phyloP scores from a whole-genome alignment of 2,329 filamentous ascomycete species.

The Xylariaceae sp. region DNA sequence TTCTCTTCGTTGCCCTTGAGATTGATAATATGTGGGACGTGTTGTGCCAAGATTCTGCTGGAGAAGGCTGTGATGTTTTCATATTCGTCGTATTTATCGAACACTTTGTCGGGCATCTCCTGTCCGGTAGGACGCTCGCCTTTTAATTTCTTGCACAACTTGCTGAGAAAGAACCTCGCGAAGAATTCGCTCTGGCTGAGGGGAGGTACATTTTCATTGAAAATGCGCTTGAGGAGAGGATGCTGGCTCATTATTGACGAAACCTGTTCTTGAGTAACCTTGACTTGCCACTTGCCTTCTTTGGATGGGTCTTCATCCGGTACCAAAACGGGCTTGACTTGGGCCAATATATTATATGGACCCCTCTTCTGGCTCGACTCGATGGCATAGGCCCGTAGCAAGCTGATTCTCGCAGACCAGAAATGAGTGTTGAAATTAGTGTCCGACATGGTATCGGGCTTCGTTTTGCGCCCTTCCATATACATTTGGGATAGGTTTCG shows the following conservation, averaged over 20 bases:
- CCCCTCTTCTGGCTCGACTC: slow-evolving; percentile 81
- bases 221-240: slow-evolving; percentile 80
- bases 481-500: slow-evolving; percentile 73
- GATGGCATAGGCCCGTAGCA: slow-evolving; percentile 85
- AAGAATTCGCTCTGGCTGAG: slow-evolving; percentile 79
- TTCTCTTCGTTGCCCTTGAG: slow-evolving; percentile 93
- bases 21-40: slow-evolving; percentile 85
- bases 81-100: slow-evolving; percentile 78
- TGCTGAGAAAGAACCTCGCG: slow-evolving; percentile 88
- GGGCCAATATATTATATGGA: slow-evolving; percentile 88
- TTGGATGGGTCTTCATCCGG: slow-evolving; percentile 28
- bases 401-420: slow-evolving; percentile 82
- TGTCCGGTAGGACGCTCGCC: slow-evolving; percentile 78
- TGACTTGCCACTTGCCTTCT: slow-evolving; percentile 64
- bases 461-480: slow-evolving; percentile 74
- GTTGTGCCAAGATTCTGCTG: slow-evolving; percentile 52
- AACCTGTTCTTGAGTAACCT: slow-evolving; percentile 86
- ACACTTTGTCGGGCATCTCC: slow-evolving; percentile 69
- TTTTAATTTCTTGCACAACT: slow-evolving; percentile 82
- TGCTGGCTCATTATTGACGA: slow-evolving; percentile 91
- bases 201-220: slow-evolving; percentile 87
- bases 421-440: slow-evolving; percentile 86
- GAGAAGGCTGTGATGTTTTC: slow-evolving; percentile 55
- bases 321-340: slow-evolving; percentile 75
- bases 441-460: slow-evolving; percentile 75